Percentiles rank a stretch among this genome's conserved stretches.
phyloP scores from a whole-genome alignment of 2,329 filamentous ascomycete species.

The Pseudocercospora vitis region DNA sequence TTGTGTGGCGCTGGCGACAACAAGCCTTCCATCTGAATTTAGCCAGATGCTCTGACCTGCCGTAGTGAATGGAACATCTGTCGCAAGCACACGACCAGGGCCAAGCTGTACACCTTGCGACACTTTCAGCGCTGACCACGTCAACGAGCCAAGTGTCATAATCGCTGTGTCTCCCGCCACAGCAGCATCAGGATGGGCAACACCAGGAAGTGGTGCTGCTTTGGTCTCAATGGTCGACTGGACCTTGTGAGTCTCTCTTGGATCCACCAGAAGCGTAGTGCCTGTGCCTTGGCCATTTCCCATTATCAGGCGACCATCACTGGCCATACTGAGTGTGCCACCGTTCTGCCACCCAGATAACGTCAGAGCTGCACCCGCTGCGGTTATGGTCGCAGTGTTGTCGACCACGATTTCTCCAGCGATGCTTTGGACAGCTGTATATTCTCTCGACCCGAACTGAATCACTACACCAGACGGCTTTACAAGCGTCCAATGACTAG shows the following conservation, averaged over 20 bases:
- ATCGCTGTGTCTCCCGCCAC: neutral
- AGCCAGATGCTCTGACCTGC: neutral
- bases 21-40: neutral
- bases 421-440: neutral
- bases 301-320: neutral
- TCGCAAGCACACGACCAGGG: neutral
- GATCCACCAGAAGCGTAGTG: neutral
- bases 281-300: neutral
- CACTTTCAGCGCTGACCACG: neutral
- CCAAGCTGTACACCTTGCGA: neutral
- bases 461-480: neutral
- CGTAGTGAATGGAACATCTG: neutral
- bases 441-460: neutral
- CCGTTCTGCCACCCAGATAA: neutral
- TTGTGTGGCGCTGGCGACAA: neutral
- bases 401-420: neutral
- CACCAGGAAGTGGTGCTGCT: neutral
- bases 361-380: neutral
- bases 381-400: neutral
- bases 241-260: neutral
- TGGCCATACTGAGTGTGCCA: neutral
- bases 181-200: neutral
- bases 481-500: neutral
- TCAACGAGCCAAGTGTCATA: neutral
- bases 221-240: neutral